Evolutionary conservation across 2,329 filamentous ascomycete genomes (phyloP), one percentile per base, ranked within the genome.

Genomic region (Trichoderma asperellum): DNA sequence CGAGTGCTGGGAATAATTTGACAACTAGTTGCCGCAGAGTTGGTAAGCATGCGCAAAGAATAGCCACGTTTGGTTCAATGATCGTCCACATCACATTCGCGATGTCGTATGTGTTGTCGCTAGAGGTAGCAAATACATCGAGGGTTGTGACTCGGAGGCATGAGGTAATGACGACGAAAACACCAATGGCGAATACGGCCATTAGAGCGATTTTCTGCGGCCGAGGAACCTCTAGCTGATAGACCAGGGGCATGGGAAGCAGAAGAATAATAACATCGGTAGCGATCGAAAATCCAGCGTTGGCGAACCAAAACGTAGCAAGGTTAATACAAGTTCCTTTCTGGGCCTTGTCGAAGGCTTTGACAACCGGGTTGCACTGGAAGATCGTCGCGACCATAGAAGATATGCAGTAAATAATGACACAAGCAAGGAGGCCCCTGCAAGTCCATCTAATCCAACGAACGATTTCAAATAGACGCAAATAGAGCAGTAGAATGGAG

Each of bases 371-470:
- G n/a, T 34, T 53, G n/a, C 43, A 63, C 14, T 63, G 43, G 21
- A 52, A 63, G 14, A 53, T 52, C 2, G 60, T 63, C n/a, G 47
- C 60, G 14, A 53, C 16, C 32, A 63, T 63, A 16, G 60, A 63
- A 3, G 60, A 53, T 27, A 63, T 5, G 34, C 60, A 53, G 10
- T 63, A 63, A 11, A 63, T 63, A 14, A 63, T 27, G 2, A 53
- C 60, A 14, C 60, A 63, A 3, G 47, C 47, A 18, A 63, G 43
- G 24, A 53, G 0, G 2, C 32, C 60, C 47, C 47, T 53, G 34
- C 60, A 63, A 63, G 47, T 49, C 47, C 47, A 63, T 55, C 47
- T 63, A 11, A 63, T 63, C 60, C 60, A 63, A 2, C 47, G n/a
- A 53, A 63, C 32, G 21, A 63, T 40, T n/a, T 53, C 53, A 49